Conservation (phyloP, 108 stramenopile genomes). For the Cyclostephanos tholiformis region DNA sequence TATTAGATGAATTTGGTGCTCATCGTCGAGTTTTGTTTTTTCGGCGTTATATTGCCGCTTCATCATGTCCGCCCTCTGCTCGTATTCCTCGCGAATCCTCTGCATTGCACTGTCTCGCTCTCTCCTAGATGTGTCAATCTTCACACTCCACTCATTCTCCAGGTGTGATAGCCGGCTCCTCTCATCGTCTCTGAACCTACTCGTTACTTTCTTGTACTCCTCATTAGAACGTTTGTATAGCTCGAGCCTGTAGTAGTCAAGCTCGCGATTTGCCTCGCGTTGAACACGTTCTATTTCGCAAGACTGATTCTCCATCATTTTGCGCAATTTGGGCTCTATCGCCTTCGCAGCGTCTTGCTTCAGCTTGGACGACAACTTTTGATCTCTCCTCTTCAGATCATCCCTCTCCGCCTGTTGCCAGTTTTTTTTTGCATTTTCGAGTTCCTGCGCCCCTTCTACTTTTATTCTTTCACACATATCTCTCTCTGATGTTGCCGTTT, state of each 20-base stretch:
- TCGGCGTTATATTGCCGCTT: slow-evolving; percentile 23
- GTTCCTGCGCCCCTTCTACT: slow-evolving; percentile 22
- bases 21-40: slow-evolving; percentile 6
- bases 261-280: slow-evolving; percentile 24
- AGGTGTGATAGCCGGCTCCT: slow-evolving; percentile 24
- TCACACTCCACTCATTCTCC: slow-evolving; percentile 32
- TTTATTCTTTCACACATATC: slow-evolving; percentile 21
- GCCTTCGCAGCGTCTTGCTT: slow-evolving; percentile 43
- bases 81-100: slow-evolving; percentile 25
- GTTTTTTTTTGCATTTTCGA: slow-evolving; percentile 24
- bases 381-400: slow-evolving; percentile 29
- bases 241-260: slow-evolving; percentile 39
- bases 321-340: slow-evolving; percentile 29
- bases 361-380: slow-evolving; percentile 31
- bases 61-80: slow-evolving; percentile 9
- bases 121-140: slow-evolving; percentile 21
- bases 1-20: slow-evolving; percentile 18
- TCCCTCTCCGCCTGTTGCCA: slow-evolving; percentile 38
- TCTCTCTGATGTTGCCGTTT: slow-evolving; percentile 11
- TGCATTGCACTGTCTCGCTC: slow-evolving; percentile 17
- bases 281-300: slow-evolving; percentile 30
- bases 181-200: slow-evolving; percentile 23
- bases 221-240: slow-evolving; percentile 21
- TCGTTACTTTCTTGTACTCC: slow-evolving; percentile 25
- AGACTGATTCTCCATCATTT: slow-evolving; percentile 28